Percentiles rank a stretch among this genome's conserved stretches.
These are phyloP conservation scores for Penicillium hesseltinei DNA, from an alignment of 2,329 filamentous ascomycete genomes.

Conservation along the genomic window DNA sequence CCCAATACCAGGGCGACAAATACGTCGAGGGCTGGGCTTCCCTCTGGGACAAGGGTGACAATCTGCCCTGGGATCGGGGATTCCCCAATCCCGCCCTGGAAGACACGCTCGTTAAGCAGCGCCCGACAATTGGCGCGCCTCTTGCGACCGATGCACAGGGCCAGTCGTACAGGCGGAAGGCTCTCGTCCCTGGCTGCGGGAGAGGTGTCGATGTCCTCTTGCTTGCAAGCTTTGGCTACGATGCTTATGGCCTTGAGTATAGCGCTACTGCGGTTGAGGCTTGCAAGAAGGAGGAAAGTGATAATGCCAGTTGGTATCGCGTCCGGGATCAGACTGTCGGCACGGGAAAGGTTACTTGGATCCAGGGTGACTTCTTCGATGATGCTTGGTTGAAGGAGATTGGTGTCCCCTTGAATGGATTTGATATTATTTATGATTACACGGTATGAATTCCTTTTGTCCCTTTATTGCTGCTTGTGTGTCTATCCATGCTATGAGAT, in stretches of 20 bases:
- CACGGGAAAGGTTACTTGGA: conserved; percentile 40
- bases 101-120: conserved; percentile 49
- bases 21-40: conserved; percentile 54
- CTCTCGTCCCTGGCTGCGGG: conserved; percentile 78
- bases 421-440: conserved; percentile 61
- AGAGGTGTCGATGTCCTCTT: conserved; percentile 77
- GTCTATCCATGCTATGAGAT: background rate
- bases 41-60: conserved; percentile 54
- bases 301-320: conserved; percentile 36
- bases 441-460: conserved; percentile 46
- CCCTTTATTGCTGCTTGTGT: background rate
- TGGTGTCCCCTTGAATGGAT: conserved; percentile 34
- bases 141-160: conserved; percentile 25
- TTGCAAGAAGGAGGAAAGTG: conserved; percentile 37
- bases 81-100: conserved; percentile 58
- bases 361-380: conserved; percentile 47
- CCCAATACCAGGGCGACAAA: conserved; percentile 38
- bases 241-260: conserved; percentile 72
- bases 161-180: conserved; percentile 48
- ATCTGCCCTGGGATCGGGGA: conserved; percentile 61
- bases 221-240: conserved; percentile 71
- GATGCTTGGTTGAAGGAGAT: conserved; percentile 42
- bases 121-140: conserved; percentile 38
- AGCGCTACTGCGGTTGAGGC: conserved; percentile 50
- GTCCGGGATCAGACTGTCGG: conserved; percentile 37